Evolutionary conservation across 1,284 basidiomycete species (phyloP).

Genomic region (Anthracocystis walkeri): DNA sequence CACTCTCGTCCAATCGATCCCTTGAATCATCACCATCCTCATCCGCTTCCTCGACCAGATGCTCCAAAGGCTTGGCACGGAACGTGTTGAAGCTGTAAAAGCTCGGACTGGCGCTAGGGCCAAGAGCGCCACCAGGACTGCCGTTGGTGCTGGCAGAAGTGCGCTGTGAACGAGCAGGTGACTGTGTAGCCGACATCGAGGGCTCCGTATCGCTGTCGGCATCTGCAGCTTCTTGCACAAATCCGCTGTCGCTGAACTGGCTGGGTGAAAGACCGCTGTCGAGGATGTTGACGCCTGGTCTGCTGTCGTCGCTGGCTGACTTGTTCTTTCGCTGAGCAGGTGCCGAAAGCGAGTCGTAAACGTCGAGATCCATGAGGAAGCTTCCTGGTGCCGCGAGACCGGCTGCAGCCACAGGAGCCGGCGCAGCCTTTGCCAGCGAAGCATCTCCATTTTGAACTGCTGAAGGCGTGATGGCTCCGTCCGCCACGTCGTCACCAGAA

Average conservation of each 20-base stretch:
- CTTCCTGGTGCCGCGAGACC: slow-evolving; percentile 34
- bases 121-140: slow-evolving; percentile 3
- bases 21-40: slow-evolving; percentile 32
- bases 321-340: slow-evolving; percentile 20
- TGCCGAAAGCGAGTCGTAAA: slow-evolving; percentile 45
- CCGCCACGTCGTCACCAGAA: slow-evolving; percentile 6
- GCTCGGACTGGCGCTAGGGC: slow-evolving; percentile 26
- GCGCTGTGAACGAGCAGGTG: slow-evolving; percentile 27
- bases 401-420: background rate
- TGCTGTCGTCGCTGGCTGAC: background rate
- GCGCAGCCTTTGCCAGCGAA: background rate
- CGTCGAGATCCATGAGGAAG: slow-evolving; percentile 54
- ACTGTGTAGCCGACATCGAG: slow-evolving; percentile 18
- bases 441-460: background rate
- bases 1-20: slow-evolving; percentile 17
- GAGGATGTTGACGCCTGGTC: background rate
- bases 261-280: slow-evolving; percentile 24
- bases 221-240: slow-evolving; percentile 32
- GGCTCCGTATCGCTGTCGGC: slow-evolving; percentile 51
- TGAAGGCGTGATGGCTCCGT: slow-evolving; percentile 2
- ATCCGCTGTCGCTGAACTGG: slow-evolving; percentile 32
- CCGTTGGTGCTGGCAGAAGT: slow-evolving; percentile 3
- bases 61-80: slow-evolving; percentile 44
- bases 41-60: slow-evolving; percentile 41
- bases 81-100: slow-evolving; percentile 46